A percentile compares a stretch with the other conserved stretches of the same genome.
Evolutionary conservation across 768 basidiomycete species (phyloP).

Genomic region (Pilatotrama ljubarskyi): DNA sequence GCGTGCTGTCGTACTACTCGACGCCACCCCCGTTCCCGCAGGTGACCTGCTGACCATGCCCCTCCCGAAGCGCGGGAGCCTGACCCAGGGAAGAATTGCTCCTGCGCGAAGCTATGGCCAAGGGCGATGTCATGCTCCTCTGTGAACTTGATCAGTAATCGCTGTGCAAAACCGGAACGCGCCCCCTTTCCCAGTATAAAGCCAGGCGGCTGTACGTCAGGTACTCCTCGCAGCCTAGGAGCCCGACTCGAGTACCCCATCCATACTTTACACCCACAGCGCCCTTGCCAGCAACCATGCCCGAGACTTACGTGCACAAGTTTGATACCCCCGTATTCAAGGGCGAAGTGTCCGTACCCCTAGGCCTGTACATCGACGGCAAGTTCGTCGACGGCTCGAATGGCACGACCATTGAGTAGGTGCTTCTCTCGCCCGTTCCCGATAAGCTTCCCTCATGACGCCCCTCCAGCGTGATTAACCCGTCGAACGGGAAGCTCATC

Average conservation of each 20-base stretch:
- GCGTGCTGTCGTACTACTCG: conserved; percentile 1
- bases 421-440: conserved; percentile 3
- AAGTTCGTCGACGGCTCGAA: conserved; percentile 61
- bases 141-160: conserved; percentile 18
- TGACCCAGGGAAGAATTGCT: conserved; percentile 6
- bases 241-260: neutral
- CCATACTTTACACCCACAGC: neutral
- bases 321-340: conserved; percentile 59
- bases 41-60: conserved; percentile 13
- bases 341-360: conserved; percentile 55
- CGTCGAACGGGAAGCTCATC: conserved; percentile 63
- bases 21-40: conserved; percentile 16
- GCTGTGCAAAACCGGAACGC: neutral
- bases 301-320: conserved; percentile 44
- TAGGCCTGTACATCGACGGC: conserved; percentile 73
- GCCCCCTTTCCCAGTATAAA: conserved; percentile 14
- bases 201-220: neutral
- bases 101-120: neutral
- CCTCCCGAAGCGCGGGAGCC: conserved; percentile 10
- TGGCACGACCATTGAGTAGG: conserved; percentile 69
- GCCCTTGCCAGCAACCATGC: conserved; percentile 34
- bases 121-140: conserved; percentile 6
- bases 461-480: conserved; percentile 55
- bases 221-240: neutral
- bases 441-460: neutral